phyloP scores from a whole-genome alignment of 2,329 filamentous ascomycete genomes.

The Pleoardoris graminearum region DNA sequence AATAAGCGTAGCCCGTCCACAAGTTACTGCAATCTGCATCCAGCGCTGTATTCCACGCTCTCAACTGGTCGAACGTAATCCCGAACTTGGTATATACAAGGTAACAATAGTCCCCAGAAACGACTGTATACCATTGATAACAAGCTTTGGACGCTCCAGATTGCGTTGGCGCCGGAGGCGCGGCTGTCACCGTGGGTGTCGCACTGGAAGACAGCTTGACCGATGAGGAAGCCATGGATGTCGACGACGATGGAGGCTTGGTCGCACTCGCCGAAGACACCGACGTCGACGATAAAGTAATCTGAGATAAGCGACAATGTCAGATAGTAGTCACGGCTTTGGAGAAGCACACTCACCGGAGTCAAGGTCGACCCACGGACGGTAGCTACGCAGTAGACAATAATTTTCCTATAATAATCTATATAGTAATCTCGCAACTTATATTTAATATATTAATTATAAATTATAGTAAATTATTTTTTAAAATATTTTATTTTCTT shows the following conservation, averaged over 20 bases:
- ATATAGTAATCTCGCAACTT: too few species aligned
- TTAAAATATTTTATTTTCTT: too few species aligned
- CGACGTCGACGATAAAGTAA: not conserved
- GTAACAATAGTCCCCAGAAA: not conserved
- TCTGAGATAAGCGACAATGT: not conserved
- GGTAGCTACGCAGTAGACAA: conserved; percentile 7
- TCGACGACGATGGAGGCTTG: conserved; percentile 1
- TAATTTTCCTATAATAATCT: too few species aligned
- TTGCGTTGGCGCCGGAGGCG: conserved; percentile 5
- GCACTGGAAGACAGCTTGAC: conserved; percentile 6
- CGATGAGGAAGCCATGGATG: not conserved
- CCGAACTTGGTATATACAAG: conserved; percentile 1
- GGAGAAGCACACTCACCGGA: not conserved
- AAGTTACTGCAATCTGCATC: not conserved
- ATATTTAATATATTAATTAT: too few species aligned
- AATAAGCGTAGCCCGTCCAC: conserved; percentile 4
- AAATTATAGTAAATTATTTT: too few species aligned
- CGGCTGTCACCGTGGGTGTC: conserved; percentile 1
- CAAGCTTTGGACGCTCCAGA: conserved; percentile 3
- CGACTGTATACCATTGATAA: conserved; percentile 1
- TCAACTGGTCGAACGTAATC: conserved; percentile 3
- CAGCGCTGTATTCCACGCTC: not conserved
- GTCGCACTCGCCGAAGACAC: not conserved
- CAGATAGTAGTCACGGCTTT: not conserved
- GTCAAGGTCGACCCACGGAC: conserved; percentile 4